These are phyloP conservation scores for Coelastrella sp. DNA, from an alignment of 139 green algal species.

Conservation along the genomic window DNA sequence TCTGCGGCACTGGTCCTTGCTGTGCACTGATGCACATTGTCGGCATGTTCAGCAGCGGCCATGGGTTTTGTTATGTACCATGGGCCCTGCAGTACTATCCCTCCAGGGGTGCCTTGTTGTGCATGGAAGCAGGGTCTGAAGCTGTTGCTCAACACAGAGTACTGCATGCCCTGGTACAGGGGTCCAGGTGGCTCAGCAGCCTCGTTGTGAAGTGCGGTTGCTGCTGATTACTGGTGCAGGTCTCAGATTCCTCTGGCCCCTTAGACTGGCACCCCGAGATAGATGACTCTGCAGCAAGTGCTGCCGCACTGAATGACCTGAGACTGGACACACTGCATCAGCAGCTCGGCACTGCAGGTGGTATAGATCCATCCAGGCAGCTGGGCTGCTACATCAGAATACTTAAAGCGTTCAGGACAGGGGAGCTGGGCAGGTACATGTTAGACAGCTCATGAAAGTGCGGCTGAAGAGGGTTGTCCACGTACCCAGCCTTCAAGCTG, in stretches of 20 bases:
- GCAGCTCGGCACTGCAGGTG: slow-evolving; percentile 29
- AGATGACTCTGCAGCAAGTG: not conserved
- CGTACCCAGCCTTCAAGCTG: too few species aligned
- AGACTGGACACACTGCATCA: slow-evolving; percentile 3
- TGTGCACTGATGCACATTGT: too few species aligned
- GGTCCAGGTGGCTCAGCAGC: too few species aligned
- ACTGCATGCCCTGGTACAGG: too few species aligned
- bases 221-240: not conserved
- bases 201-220: not conserved
- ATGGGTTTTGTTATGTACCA: too few species aligned
- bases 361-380: slow-evolving; percentile 21
- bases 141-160: too few species aligned
- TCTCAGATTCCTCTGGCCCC: not conserved
- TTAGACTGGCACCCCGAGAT: not conserved
- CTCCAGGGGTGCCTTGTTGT: too few species aligned
- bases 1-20: too few species aligned
- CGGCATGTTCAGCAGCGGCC: too few species aligned
- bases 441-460: not conserved
- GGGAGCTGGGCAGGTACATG: slow-evolving; percentile 44
- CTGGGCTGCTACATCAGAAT: slow-evolving; percentile 16
- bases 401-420: slow-evolving; percentile 40
- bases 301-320: not conserved
- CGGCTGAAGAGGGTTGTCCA: too few species aligned
- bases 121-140: too few species aligned
- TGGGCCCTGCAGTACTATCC: too few species aligned